Evolutionary conservation across 2,329 filamentous ascomycete species (phyloP), one percentile per base, ranked within the genome.

Genomic region (Aspergillus ochraceoroseus): DNA sequence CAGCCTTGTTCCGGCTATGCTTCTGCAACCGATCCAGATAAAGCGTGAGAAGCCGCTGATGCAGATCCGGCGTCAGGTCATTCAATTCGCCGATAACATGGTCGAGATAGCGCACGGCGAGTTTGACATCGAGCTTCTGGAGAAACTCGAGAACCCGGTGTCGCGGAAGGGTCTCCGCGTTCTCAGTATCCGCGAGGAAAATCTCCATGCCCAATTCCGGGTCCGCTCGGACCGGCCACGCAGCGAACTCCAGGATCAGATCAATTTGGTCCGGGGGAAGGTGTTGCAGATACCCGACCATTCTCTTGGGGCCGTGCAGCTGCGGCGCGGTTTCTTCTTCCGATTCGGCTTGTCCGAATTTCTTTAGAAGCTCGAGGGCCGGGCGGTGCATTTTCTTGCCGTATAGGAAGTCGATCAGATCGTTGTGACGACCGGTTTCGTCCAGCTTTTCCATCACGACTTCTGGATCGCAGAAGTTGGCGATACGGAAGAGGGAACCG

Each of bases 401-500:
- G 56, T 94, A 87, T 52, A 96, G 82, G 60, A 98, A 98, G 62
- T 96, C 90, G n/a, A 98, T 88, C 1, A 98, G 72, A 66, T 96
- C 90, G 36, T 83, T 90, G 64, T 94, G 95, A 20, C 89, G 80
- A 43, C 85, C 85, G 27, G 83, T 87, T 61, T 95, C 87, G 44
- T 95, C 80, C 3, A 98, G 71, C 55, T 88, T 88, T 63, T 95
- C 86, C 59, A 95, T 92, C 14, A 98, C 90, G 2, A 96, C 92
- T 19, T 87, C 83, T 0, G 92, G 90, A 55, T 98, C 90, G 63
- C 92, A 96, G 60, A 95, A 96, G 62, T 98, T 98, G 58, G 89
- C 83, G 36, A 96, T 87, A 15, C 92, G 87, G 69, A 98, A 96
- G 0, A 98, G 75, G 0, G 89, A 87, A 2, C 86, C 85, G 3